Percentiles rank a stretch among this genome's conserved stretches.
phyloP scores from a whole-genome alignment of 108 stramenopile species.

The Nitzschia sp. region DNA sequence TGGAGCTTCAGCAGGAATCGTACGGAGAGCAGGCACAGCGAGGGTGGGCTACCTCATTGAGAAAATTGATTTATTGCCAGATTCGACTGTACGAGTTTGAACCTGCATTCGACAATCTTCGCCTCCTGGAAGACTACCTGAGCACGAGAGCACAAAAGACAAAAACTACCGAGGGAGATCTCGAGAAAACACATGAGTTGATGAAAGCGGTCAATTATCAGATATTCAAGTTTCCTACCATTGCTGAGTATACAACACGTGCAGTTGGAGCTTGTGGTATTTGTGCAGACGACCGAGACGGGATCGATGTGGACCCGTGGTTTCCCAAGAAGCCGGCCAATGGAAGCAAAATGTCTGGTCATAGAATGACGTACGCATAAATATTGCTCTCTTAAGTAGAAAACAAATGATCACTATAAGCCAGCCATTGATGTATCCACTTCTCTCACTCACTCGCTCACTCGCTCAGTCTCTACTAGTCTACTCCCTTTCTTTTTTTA shows the following conservation, averaged over 20 bases:
- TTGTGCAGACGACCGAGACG: constrained; percentile 38
- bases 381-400: not conserved
- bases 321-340: constrained; percentile 48
- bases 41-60: constrained; percentile 37
- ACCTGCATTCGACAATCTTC: constrained; percentile 38
- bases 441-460: too few species aligned
- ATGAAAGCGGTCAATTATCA: constrained; percentile 67
- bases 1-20: constrained; percentile 35
- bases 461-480: not conserved
- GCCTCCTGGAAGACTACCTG: constrained; percentile 41
- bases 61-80: constrained; percentile 45
- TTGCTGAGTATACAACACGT: constrained; percentile 36
- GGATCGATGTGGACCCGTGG: constrained; percentile 36
- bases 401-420: constrained; percentile 7
- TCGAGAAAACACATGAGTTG: constrained; percentile 40
- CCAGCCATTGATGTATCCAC: not conserved
- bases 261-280: constrained; percentile 19
- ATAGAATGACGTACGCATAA: constrained; percentile 58
- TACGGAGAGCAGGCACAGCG: constrained; percentile 30
- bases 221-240: constrained; percentile 50
- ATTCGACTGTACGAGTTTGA: constrained; percentile 37
- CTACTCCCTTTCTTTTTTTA: too few species aligned
- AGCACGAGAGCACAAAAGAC: constrained; percentile 23
- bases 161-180: constrained; percentile 20
- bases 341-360: constrained; percentile 68